Evolutionary conservation across 331 rosid species (phyloP), one percentile per base, ranked within the genome.

Genomic region (Dryas integrifolia): DNA sequence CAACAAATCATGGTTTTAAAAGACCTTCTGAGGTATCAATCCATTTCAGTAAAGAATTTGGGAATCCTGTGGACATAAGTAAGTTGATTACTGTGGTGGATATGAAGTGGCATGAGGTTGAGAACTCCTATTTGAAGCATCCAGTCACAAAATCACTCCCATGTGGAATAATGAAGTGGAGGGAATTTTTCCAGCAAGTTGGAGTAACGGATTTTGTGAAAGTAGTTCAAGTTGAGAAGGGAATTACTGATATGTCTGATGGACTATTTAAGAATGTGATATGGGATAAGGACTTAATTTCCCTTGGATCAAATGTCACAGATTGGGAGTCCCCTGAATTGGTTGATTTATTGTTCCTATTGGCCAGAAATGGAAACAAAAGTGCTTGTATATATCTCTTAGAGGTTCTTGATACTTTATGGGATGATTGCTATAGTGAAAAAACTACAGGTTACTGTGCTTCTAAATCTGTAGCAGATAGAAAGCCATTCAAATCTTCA

Each of bases 311-410:
- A 39, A 73, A 56, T 51, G 96, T 75, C 68, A 89, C 70, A 79
- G 98, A 94, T 73, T 94, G 97, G 97, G 97, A 94, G 79, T 91
- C 97, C 56, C 87, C 75, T 44, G 98, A 94, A 75, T 72, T 94
- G 51, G 84, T 77, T 39, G 79, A 88, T 44, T 79, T 94, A 74
- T 72, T 89, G 49, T 79, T 90, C 65, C 26, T 78, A 21, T 74
- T 94, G 81, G 77, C 93, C 63, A 59, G 74, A 76, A 76, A 79
- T 76, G 87, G 92, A 26, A 76, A 85, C 78, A 79, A 21, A 71
- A 82, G 82, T 72, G 81, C 78, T 74, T 85, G 96, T 80, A 79
- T 80, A 75, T 80, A 84, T 82, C 90, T 91, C 77, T 84, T 91
- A 70, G 87, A 84, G 85, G 82, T 86, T 68, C 85, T 94, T 80